Evolutionary conservation across 805 yeast genomes (phyloP), one percentile per base, ranked within the genome.

Genomic region (Metschnikowia continentalis): DNA sequence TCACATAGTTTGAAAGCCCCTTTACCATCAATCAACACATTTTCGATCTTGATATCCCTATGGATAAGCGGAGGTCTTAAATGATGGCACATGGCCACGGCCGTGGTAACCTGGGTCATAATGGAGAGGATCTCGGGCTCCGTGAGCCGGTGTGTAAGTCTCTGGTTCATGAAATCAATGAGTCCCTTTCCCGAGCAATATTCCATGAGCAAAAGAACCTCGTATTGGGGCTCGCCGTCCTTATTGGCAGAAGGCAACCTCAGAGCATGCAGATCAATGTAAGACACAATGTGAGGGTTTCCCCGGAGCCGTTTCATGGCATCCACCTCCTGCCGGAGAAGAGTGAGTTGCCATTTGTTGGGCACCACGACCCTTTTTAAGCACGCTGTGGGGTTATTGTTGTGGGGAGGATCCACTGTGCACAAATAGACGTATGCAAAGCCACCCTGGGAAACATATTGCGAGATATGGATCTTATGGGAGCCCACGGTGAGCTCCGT

Each of bases 351-450:
- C 61, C 83, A 80, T 68, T 94, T 94, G 64, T 86, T 90, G 3
- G 97, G 97, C 3, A 94, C 99, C 32, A 85, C 85, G n/a, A 94
- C 98, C 55, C 99, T 79, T 68, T 94, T 94, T 61, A 94, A 75
- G 65, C 98, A 94, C 5, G 92, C 97, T 11, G 76, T 67, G 49
- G 67, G 68, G 46, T 76, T 67, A 17, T 81, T 82, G 14, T 78
- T 74, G 56, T 75, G 72, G 53, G 81, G 80, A 6, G 90, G 90
- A 26, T 78, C 75, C 17, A 87, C 81, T 43, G 78, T 78, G 54
- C 90, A 92, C 15, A 86, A 80, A 67, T 94, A 94, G 5, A 94
- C 97, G 65, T 88, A 96, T 10, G 99, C 98, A 75, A 89, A 94
- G 13, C 99, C 99, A 43, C 94, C 98, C 62, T 86, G 86, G 5